phyloP scores from a whole-genome alignment of 352 stramenopile genomes.

The Halophytophthora polymorphica region DNA sequence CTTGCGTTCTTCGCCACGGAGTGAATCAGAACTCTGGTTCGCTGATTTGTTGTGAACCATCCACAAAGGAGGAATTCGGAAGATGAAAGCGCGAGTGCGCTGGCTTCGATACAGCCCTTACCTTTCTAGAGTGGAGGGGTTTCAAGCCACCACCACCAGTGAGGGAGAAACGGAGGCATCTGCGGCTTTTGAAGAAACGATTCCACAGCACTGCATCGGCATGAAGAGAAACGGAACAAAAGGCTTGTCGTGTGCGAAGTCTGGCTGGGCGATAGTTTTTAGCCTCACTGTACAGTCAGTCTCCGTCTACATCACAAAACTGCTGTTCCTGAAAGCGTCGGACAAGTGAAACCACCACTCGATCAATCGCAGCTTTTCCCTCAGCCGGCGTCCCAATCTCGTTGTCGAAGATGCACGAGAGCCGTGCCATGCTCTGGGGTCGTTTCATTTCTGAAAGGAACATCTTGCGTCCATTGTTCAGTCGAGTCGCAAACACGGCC shows the following conservation, averaged over 20 bases:
- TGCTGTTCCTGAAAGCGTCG: slow-evolving; percentile 23
- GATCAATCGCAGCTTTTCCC: slow-evolving; percentile 1
- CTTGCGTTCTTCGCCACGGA: too few species aligned
- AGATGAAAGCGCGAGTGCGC: too few species aligned
- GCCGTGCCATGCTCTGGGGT: slow-evolving; percentile 4
- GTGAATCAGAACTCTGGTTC: too few species aligned
- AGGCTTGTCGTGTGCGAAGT: too few species aligned
- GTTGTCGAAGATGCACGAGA: neutral
- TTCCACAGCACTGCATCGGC: slow-evolving; percentile 6
- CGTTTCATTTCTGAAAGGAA: slow-evolving; percentile 37
- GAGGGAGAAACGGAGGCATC: neutral
- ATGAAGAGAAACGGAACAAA: neutral
- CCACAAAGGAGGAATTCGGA: too few species aligned
- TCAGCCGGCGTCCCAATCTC: neutral
- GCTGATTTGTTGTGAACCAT: too few species aligned
- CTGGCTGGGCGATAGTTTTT: too few species aligned
- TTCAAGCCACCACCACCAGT: slow-evolving; percentile 5
- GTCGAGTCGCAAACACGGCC: slow-evolving; percentile 19
- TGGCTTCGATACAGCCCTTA: too few species aligned
- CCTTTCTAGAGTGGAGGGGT: neutral
- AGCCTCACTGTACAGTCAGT: neutral
- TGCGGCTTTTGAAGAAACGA: slow-evolving; percentile 1
- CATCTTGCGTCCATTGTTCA: slow-evolving; percentile 45
- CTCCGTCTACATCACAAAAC: slow-evolving; percentile 10
- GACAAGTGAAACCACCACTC: slow-evolving; percentile 24